phyloP scores from a whole-genome alignment of 176 grass and related monocot genomes.

The Melocanna baccifera region DNA sequence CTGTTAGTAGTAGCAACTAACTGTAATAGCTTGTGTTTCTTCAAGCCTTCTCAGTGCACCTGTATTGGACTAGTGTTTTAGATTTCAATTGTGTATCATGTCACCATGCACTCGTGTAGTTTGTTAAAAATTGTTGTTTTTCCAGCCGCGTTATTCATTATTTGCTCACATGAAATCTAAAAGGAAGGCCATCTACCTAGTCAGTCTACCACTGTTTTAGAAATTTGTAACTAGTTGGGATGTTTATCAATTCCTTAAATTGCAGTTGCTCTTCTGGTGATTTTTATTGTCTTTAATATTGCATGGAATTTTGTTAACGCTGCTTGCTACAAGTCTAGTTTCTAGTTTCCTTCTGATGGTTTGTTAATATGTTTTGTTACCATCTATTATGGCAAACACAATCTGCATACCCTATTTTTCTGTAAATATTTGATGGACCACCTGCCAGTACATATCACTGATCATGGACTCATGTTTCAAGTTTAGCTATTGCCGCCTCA shows the following conservation, averaged over 20 bases:
- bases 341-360: not conserved
- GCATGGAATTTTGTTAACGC: not conserved
- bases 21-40: slow-evolving; percentile 45
- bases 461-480: not conserved
- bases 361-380: not conserved
- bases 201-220: not conserved
- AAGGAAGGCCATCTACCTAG: not conserved
- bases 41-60: slow-evolving; percentile 22
- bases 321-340: not conserved
- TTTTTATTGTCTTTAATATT: not conserved
- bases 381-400: not conserved
- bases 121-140: slow-evolving; percentile 25
- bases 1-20: slow-evolving; percentile 43
- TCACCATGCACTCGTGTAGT: slow-evolving; percentile 32
- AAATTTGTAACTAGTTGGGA: not conserved
- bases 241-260: not conserved
- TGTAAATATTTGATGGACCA: not conserved
- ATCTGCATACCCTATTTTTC: not conserved
- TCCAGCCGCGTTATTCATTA: not conserved
- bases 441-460: not conserved
- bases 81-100: slow-evolving; percentile 31
- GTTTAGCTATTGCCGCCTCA: not conserved
- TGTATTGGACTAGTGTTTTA: slow-evolving; percentile 23
- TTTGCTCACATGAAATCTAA: not conserved
- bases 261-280: not conserved